Evolutionary conservation across 805 yeast genomes (phyloP), one percentile per base, ranked within the genome.

Genomic region (Saccharomyces mikatae): DNA sequence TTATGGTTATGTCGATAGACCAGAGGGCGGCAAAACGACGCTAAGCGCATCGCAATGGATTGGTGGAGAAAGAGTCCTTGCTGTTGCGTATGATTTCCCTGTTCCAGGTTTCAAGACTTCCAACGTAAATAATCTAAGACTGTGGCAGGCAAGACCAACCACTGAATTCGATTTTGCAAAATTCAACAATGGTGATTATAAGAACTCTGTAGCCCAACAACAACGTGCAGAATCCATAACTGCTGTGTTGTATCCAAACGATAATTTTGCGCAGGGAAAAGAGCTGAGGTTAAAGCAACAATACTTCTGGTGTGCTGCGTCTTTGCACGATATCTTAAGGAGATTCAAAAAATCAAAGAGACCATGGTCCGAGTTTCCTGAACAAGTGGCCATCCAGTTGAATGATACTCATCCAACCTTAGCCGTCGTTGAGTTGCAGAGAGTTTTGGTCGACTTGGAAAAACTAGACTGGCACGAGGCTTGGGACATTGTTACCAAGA

Each of bases 221-320:
- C 96, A 89, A 71, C 77, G 82, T 54, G 97, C 97, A 3, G 96
- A 89, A 71, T 84, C 95, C 26, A 89, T 90, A 64, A 89, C 97
- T 41, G 89, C 97, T 5, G 96, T 90, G 17, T 76, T 90, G 66
- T 90, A 90, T 71, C 97, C 97, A 60, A 90, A 90, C 72, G 97
- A 90, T 70, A 91, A 90, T 71, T 91, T 90, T 69, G 86, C 87
- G 66, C 80, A 82, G 60, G 97, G 97, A 64, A 90, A 91, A 72
- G 96, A 89, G 69, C 78, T 90, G 67, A 82, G 97, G 69, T 80
- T 90, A 71, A 91, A 91, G 72, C 97, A 90, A 75, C 97, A 90
- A 73, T 91, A 89, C 73, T 91, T 90, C 74, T 90, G 97, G 97
- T 96, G 91, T 52, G 84, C 96, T 51, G 97, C 97, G 32, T 88